Base-by-base conservation (phyloP, 306 rosid species). In the Ormosia emarginata region DNA sequence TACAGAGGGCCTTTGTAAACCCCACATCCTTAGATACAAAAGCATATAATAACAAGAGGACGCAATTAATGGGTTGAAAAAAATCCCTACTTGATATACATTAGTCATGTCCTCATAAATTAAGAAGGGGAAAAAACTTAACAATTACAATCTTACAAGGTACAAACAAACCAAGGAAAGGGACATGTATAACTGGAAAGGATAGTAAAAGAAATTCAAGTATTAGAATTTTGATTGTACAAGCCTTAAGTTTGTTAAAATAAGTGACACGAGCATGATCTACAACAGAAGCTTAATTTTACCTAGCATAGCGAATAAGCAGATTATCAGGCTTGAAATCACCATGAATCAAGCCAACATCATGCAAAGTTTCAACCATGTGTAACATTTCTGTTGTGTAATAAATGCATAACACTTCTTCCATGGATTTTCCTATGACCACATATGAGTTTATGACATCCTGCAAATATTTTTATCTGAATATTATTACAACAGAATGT, bases 291-390 rank as follows among this genome's bases (percentile, higher is more conserved):
- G 58, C 52, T 56, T 56, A 71, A 65, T 30, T 57, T 55, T 89
- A 93, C 98, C 94, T 88, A 66, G 98, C 87, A 87, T 95, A 95
- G 55, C 98, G 92, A 86, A 95, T 84, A 32, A 95, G 94, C 85
- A 95, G 84, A 88, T 95, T 95, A 80, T 95, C 99, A 44, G 99
- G 98, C 91, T 95, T 95, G 88, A 95, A 93, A 92, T 95, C 99
- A 37, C 99, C 94, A 86, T 93, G 99, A 85, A 95, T 87, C 85
- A 95, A 87, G 84, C 92, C 94, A 82, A 79, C 92, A 58, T 81
- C 89, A 79, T 92, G 98, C 86, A 95, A 74, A 80, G 86, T 81
- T 81, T 95, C 97, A 24, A 92, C 85, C 96, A 92, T 92, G 84
- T 86, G 84, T 79, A 95, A 91, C 99, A 93, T 93, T 87, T 95